These are phyloP conservation scores for Trifolium pratense DNA, from an alignment of 306 rosid genomes.

Conservation along the genomic window DNA sequence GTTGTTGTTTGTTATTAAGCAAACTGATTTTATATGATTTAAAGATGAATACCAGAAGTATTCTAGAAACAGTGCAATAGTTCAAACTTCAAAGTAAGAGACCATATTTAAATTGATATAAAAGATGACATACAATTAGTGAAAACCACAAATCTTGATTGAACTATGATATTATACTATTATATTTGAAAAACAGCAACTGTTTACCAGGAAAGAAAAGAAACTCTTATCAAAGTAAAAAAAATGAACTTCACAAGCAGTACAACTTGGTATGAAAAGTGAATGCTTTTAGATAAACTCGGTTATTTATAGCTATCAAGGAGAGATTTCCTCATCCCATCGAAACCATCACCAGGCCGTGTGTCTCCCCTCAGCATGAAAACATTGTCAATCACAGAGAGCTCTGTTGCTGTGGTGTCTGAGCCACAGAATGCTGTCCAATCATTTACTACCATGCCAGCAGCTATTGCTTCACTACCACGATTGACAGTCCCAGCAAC, in stretches of 20 bases:
- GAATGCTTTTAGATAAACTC: slow-evolving; percentile 34
- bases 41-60: too few relatives aligned
- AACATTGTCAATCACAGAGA: not conserved
- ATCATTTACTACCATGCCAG: slow-evolving; percentile 82
- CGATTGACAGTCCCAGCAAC: slow-evolving; percentile 84
- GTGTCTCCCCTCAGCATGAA: not conserved
- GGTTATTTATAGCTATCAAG: slow-evolving; percentile 70
- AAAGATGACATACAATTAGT: not conserved
- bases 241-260: not conserved
- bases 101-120: too few relatives aligned
- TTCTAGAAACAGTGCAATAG: too few relatives aligned
- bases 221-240: not conserved
- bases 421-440: slow-evolving; percentile 49
- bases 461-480: slow-evolving; percentile 74
- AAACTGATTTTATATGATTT: too few relatives aligned
- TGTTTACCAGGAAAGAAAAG: not conserved
- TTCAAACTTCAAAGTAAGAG: too few relatives aligned
- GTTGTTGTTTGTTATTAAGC: too few relatives aligned
- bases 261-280: not conserved
- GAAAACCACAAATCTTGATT: slow-evolving; percentile 26
- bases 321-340: slow-evolving; percentile 71
- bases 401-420: not conserved
- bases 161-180: not conserved
- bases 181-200: not conserved
- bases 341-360: not conserved